Conservation (phyloP, 1,284 basidiomycete genomes). For the Apiotrichum sp. region DNA sequence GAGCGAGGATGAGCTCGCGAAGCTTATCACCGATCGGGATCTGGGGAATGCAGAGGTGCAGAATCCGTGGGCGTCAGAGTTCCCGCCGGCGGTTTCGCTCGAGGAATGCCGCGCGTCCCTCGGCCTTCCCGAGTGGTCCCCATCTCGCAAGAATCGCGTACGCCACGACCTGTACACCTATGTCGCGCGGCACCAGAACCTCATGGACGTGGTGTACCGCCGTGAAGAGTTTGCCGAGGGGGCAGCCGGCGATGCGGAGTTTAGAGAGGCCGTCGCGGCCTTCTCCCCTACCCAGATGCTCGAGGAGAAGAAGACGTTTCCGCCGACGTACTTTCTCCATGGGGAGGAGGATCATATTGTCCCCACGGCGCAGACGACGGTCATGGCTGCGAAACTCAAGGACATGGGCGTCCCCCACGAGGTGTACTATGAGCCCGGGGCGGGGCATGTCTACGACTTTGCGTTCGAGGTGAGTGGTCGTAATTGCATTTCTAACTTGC, state of each 20-base stretch:
- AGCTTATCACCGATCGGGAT: neutral
- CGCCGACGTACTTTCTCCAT: constrained; percentile 28
- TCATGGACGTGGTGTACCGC: constrained; percentile 16
- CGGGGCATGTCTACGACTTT: constrained; percentile 8
- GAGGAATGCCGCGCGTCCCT: constrained; percentile 3
- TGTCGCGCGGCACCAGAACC: constrained; percentile 7
- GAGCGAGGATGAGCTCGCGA: neutral
- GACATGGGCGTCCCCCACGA: constrained; percentile 9
- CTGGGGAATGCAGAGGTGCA: neutral
- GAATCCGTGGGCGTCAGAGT: constrained; percentile 11
- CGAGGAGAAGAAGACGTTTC: neutral
- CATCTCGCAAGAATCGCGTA: neutral
- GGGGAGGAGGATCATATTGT: constrained; percentile 22
- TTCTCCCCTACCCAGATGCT: neutral
- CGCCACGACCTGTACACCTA: constrained; percentile 12
- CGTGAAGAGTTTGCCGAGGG: constrained; percentile 10
- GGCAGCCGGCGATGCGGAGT: constrained; percentile 2
- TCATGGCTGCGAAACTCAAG: constrained; percentile 16
- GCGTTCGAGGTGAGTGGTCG: constrained; percentile 23
- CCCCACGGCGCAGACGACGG: constrained; percentile 16
- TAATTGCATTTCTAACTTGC: neutral
- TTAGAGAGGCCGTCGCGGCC: neutral
- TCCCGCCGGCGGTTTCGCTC: constrained; percentile 10
- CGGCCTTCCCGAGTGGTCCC: constrained; percentile 8
- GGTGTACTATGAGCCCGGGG: constrained; percentile 6